Conservation (phyloP, 257 asterid genomes). For the Verbena officinalis region DNA sequence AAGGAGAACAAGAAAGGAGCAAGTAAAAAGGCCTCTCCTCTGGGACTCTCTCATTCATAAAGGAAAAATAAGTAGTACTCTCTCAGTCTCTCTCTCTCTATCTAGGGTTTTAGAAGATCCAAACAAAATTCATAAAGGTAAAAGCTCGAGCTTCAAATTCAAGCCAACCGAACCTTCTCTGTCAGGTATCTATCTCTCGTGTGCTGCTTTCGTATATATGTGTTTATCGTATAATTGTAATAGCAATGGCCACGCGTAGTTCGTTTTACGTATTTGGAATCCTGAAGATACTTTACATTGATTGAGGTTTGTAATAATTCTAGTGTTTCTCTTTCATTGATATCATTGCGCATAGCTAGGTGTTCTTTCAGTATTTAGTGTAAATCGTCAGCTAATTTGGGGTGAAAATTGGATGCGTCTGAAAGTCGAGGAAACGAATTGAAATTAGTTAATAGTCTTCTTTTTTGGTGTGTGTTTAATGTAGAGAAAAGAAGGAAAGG, state of each 20-base stretch:
- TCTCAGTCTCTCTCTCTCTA: constrained; percentile 6
- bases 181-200: constrained; percentile 22
- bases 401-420: neutral
- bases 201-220: constrained; percentile 15
- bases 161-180: constrained; percentile 21
- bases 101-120: constrained; percentile 45
- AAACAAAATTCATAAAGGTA: neutral
- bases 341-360: constrained; percentile 5
- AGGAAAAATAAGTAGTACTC: neutral
- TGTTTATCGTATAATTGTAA: neutral
- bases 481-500: neutral
- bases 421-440: neutral
- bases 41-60: neutral
- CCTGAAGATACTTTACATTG: neutral
- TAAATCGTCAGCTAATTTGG: neutral
- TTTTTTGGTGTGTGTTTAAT: too few species aligned
- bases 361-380: neutral
- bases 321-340: neutral
- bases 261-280: neutral
- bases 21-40: constrained; percentile 13
- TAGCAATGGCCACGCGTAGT: neutral
- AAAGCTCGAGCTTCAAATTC: constrained; percentile 17
- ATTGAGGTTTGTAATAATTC: constrained; percentile 18
- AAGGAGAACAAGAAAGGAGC: neutral
- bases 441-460: neutral